A percentile compares a stretch with the other conserved stretches of the same genome.
Conservation (phyloP, 225 moss, liverwort and hornwort species). For the Sphagnum contortum region DNA sequence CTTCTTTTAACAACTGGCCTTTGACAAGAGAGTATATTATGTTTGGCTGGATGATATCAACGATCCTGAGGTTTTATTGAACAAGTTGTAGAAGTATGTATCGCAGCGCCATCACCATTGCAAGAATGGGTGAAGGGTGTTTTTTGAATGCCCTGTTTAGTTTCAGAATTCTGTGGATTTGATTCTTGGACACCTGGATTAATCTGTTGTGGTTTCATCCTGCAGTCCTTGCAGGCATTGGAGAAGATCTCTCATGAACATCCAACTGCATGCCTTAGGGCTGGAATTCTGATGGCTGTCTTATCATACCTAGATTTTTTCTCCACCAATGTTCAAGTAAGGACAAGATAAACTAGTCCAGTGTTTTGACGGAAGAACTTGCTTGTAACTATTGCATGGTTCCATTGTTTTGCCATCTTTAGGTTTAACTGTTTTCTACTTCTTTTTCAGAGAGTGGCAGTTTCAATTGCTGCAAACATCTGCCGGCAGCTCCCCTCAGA, state of each 20-base stretch:
- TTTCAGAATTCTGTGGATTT: too few species aligned
- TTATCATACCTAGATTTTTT: constrained; percentile 96
- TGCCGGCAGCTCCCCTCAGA: constrained; percentile 97
- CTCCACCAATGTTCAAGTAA: constrained; percentile 95
- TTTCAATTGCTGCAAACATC: constrained; percentile 93
- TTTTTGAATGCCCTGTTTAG: too few species aligned
- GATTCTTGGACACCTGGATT: too few species aligned
- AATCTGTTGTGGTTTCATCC: too few species aligned
- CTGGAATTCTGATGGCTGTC: constrained; percentile 93
- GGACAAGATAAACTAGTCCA: constrained; percentile 2
- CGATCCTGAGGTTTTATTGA: too few species aligned
- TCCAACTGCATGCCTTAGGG: constrained; percentile 94
- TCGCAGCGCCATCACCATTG: too few species aligned
- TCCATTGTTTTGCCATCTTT: not conserved
- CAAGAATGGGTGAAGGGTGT: too few species aligned
- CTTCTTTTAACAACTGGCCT: too few species aligned
- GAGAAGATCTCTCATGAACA: constrained; percentile 99
- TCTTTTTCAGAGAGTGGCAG: constrained; percentile 78
- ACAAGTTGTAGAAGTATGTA: too few species aligned
- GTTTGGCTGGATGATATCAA: too few species aligned
- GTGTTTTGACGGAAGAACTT: not conserved
- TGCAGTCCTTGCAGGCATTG: constrained; percentile 97
- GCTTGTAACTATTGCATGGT: not conserved
- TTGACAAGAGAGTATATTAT: too few species aligned
- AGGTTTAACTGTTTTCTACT: not conserved